Base-by-base conservation (phyloP, 495 filamentous ascomycete genomes). In the Penicillium manginii region DNA sequence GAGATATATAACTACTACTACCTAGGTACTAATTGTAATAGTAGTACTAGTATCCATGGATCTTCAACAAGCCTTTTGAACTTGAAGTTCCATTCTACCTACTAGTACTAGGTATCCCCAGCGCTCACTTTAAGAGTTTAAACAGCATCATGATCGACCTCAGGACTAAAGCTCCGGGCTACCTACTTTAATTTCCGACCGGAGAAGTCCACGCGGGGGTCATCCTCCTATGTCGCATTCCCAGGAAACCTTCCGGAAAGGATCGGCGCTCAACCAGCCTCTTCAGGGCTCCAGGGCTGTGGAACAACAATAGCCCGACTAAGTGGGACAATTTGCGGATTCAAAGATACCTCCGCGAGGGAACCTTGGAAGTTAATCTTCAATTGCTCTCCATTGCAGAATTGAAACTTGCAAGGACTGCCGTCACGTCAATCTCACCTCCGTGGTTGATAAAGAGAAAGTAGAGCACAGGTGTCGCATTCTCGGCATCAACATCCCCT, bases 241-340 rank as follows among this genome's bases (percentile, higher is more conserved):
- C 26, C 10, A 22, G 10, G 4, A 47, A 47, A 47, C 45, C 19
- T 47, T 47, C 19, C 45, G 19, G 45, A 19, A 47, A 47, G 22
- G 45, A 47, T 47, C 45, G 21, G 45, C 45, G 45, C 17, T 45
- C 19, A 26, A 47, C 21, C 26, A 47, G 45, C 18, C 45, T 23
- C 19, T 26, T 23, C n/a, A n/a, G n/a, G n/a, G n/a, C n/a, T n/a
- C n/a, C n/a, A 26, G 9, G 9, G n/a, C 12, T 15, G 45, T 47
- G 45, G 45, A 47, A 47, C 45, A 47, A 47, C n/a, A 23, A 47
- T 47, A 29, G 26, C 45, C 45, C 45, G 45, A 47, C 11, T 12
- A 26, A 47, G 45, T 47, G 45, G 45, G 45, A 47, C 45, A 26
- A 22, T 9, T 3, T 21, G 22, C 45, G 45, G 45, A 47, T 47